A percentile compares a stretch with the other conserved stretches of the same genome.
Evolutionary conservation across 228 moss, liverwort and hornwort species (phyloP).

Genomic region (Sphagnum magellanicum): DNA sequence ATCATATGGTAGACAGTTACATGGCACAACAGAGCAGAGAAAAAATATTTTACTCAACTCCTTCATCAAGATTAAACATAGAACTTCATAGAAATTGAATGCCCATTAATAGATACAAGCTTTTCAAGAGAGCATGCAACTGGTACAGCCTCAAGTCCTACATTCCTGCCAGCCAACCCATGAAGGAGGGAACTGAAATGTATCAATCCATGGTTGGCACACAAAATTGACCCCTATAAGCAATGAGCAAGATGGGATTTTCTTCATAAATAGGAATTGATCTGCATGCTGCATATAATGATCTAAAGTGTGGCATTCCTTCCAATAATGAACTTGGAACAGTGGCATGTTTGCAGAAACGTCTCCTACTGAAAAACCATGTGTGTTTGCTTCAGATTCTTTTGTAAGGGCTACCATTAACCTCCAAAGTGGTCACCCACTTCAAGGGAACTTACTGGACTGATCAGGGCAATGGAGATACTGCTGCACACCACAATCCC

Average conservation of each 20-base stretch:
- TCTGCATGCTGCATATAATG: conserved; percentile 52
- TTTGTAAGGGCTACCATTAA: conserved; percentile 81
- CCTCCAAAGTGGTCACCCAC: conserved; percentile 65
- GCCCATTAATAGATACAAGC: too few relatives aligned
- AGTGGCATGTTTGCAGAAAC: conserved; percentile 57
- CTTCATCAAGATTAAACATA: neutral
- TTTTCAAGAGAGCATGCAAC: too few relatives aligned
- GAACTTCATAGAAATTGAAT: neutral
- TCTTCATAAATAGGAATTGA: conserved; percentile 49
- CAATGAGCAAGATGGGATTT: conserved; percentile 56
- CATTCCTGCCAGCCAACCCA: neutral
- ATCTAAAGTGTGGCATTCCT: conserved; percentile 73
- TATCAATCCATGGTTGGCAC: conserved; percentile 42
- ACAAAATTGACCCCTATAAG: conserved; percentile 13
- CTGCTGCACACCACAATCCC: conserved; percentile 49
- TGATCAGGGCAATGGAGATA: conserved; percentile 50
- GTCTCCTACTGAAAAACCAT: conserved; percentile 68
- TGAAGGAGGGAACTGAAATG: neutral
- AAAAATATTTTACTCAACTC: neutral
- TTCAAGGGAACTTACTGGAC: conserved; percentile 49
- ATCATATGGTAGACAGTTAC: neutral
- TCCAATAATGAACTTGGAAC: conserved; percentile 39
- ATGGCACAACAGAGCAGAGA: neutral
- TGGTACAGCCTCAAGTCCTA: neutral
- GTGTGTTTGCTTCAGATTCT: conserved; percentile 75